Percentiles rank a stretch among this genome's conserved stretches.
Evolutionary conservation across 129 eudicot genomes (phyloP).

Genomic region (Chrysanthemum seticuspe): DNA sequence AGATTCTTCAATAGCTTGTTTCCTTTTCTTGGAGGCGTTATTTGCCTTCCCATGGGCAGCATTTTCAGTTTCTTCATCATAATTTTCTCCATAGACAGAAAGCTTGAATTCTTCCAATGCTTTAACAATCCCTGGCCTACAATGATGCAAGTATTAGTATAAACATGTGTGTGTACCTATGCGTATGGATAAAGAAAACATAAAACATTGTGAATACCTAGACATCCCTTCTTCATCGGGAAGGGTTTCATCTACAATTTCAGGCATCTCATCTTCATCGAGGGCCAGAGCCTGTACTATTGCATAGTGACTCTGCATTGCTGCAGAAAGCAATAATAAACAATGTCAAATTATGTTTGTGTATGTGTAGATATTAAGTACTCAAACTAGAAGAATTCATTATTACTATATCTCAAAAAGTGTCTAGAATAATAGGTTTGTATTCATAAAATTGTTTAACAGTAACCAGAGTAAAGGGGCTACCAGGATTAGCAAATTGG

Average conservation of each 20-base stretch:
- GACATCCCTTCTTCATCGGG: conserved; percentile 97
- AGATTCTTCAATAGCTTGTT: conserved; percentile 53
- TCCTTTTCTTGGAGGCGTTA: conserved; percentile 61
- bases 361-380: background rate
- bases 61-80: conserved; percentile 48
- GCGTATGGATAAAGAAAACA: background rate
- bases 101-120: conserved; percentile 92
- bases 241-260: conserved; percentile 81
- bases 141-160: conserved; percentile 8
- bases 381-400: background rate
- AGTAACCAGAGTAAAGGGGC: conserved; percentile 2
- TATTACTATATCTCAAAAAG: background rate
- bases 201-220: conserved; percentile 46
- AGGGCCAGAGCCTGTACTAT: conserved; percentile 89
- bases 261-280: conserved; percentile 96
- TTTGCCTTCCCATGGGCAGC: conserved; percentile 35
- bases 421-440: background rate
- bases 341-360: background rate
- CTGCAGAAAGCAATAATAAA: conserved; percentile 37
- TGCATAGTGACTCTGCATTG: conserved; percentile 96
- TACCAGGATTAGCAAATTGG: conserved; percentile 98
- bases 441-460: background rate
- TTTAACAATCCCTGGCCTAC: conserved; percentile 83
- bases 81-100: conserved; percentile 74
- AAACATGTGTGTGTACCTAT: background rate